Evolutionary conservation across 768 basidiomycete species (phyloP).

Genomic region (Psilocybe subaeruginosa): DNA sequence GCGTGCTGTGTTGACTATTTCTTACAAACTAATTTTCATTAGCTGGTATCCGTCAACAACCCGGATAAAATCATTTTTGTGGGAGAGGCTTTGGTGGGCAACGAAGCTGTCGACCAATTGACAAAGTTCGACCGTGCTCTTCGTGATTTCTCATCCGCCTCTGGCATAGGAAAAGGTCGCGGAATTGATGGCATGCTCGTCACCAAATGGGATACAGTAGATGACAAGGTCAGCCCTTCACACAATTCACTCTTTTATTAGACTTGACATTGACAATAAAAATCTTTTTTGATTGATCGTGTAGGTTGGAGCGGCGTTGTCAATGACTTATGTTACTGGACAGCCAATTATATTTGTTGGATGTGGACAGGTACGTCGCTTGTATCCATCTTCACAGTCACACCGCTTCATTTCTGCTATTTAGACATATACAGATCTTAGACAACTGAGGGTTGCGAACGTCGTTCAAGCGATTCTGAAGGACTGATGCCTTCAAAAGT

Average conservation of each 20-base stretch:
- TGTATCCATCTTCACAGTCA: not conserved
- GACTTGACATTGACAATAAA: constrained; percentile 6
- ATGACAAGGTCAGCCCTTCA: constrained; percentile 75
- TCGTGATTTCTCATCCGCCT: constrained; percentile 85
- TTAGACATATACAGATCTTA: constrained; percentile 95
- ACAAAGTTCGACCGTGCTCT: constrained; percentile 95
- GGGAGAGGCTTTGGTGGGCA: constrained; percentile 96
- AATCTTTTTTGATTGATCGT: not conserved
- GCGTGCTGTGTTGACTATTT: not conserved
- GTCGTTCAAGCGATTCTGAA: constrained; percentile 92
- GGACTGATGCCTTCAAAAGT: constrained; percentile 44
- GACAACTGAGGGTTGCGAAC: constrained; percentile 87
- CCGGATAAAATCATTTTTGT: constrained; percentile 99
- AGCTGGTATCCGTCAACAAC: constrained; percentile 91
- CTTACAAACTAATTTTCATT: constrained; percentile 10
- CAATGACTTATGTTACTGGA: constrained; percentile 99
- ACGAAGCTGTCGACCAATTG: constrained; percentile 97
- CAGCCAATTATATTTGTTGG: constrained; percentile 99
- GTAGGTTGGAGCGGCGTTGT: constrained; percentile 96
- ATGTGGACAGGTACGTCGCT: constrained; percentile 81
- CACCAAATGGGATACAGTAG: constrained; percentile 99
- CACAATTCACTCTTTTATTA: not conserved
- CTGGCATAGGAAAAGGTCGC: constrained; percentile 69
- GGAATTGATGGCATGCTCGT: constrained; percentile 99
- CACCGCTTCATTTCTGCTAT: constrained; percentile 2